These are phyloP conservation scores for Trichoderma harzianum DNA, from an alignment of 2,329 filamentous ascomycete species.

Conservation along the genomic window DNA sequence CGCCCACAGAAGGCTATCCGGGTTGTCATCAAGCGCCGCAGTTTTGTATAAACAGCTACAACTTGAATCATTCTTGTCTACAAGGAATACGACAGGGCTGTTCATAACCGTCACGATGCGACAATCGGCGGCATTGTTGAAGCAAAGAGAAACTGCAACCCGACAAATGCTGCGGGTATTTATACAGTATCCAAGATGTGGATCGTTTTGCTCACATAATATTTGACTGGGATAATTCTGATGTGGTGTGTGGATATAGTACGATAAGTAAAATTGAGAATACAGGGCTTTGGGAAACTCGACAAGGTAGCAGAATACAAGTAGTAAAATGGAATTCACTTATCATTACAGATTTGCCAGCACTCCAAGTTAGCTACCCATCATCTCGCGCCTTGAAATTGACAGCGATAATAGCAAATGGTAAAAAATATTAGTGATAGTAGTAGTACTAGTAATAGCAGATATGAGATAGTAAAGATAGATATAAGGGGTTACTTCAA, in stretches of 20 bases:
- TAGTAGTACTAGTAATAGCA: no score
- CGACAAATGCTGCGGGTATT: not conserved
- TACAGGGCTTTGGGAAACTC: not conserved
- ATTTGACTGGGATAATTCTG: not conserved
- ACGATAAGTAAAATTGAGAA: not conserved
- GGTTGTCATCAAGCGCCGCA: not conserved
- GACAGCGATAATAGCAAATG: not conserved
- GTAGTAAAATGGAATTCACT: not conserved
- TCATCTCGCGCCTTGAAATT: not conserved
- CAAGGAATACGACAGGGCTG: not conserved
- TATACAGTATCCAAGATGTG: not conserved
- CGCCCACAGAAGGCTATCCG: not conserved
- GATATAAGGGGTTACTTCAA: not conserved
- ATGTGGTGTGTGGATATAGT: not conserved
- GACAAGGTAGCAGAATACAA: not conserved
- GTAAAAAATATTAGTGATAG: not conserved
- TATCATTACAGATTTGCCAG: not conserved
- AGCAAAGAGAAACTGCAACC: not conserved
- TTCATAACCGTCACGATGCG: not conserved
- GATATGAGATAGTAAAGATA: not conserved
- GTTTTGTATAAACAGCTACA: not conserved
- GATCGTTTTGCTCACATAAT: not conserved
- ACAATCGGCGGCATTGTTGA: not conserved
- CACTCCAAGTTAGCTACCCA: not conserved
- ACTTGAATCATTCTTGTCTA: not conserved